Percentiles rank a stretch among this genome's conserved stretches.
Evolutionary conservation across 805 yeast genomes (phyloP).

Genomic region (Metschnikowia cerradonensis): DNA sequence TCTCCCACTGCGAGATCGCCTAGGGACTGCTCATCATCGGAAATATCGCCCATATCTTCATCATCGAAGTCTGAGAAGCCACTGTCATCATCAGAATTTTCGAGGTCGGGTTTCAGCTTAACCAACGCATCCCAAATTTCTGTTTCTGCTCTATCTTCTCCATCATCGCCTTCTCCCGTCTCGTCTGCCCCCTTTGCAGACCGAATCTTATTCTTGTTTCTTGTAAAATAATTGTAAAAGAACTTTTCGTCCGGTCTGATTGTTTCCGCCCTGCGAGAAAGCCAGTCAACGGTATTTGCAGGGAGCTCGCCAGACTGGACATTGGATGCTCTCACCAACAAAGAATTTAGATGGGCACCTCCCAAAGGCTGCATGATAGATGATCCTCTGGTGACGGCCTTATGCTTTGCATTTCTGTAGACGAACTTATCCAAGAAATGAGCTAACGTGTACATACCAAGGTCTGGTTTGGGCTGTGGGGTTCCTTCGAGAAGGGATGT

Average conservation of each 20-base stretch:
- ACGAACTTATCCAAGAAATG: conserved; percentile 96
- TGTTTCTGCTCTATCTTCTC: conserved; percentile 54
- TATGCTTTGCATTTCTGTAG: conserved; percentile 85
- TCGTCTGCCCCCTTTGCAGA: conserved; percentile 21
- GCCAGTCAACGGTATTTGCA: conserved; percentile 84
- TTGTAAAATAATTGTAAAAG: conserved; percentile 78
- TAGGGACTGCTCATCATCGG: conserved; percentile 7
- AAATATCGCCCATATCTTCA: conserved; percentile 36
- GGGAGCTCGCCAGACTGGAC: conserved; percentile 49
- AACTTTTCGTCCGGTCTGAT: conserved; percentile 85
- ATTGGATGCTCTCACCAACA: conserved; percentile 63
- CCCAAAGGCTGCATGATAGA: conserved; percentile 98
- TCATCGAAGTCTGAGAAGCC: conserved; percentile 41
- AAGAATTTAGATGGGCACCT: conserved; percentile 70
- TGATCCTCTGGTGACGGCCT: conserved; percentile 68
- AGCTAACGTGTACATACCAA: conserved; percentile 79
- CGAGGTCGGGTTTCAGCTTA: conserved; percentile 69
- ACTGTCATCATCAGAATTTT: conserved; percentile 31
- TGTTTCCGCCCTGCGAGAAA: conserved; percentile 54
- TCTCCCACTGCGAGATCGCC: neutral
- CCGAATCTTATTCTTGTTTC: conserved; percentile 44
- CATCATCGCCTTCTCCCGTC: conserved; percentile 35
- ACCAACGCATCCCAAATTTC: conserved; percentile 81
- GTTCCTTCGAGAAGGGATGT: conserved; percentile 52
- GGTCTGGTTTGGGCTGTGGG: conserved; percentile 71